These are phyloP conservation scores for Populus ilicifolia DNA, from an alignment of 345 rosid genomes.

Conservation along the genomic window DNA sequence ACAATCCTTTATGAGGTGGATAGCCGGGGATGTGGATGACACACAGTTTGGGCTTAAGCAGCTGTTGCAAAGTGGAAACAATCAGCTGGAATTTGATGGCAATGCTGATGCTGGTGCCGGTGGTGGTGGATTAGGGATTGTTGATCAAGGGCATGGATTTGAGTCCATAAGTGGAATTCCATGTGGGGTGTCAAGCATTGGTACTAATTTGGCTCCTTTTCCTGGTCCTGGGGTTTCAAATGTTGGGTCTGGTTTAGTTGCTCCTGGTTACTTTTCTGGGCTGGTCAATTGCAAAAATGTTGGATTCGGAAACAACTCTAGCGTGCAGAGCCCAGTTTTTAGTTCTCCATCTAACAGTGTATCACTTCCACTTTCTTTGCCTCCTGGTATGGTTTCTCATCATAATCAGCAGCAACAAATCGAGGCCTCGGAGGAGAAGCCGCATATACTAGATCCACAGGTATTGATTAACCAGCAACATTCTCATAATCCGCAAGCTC, in stretches of 20 bases:
- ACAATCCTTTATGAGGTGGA: constrained; percentile 43
- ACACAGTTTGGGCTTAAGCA: constrained; percentile 35
- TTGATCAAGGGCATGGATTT: constrained; percentile 33
- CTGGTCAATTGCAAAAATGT: constrained; percentile 20
- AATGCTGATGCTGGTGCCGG: constrained; percentile 7
- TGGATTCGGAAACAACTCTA: constrained; percentile 19
- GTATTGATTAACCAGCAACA: constrained; percentile 38
- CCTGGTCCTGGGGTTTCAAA: constrained; percentile 31
- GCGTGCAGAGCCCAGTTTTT: constrained; percentile 25
- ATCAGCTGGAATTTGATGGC: constrained; percentile 37
- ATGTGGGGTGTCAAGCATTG: constrained; percentile 17
- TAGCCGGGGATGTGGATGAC: constrained; percentile 50
- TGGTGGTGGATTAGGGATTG: constrained; percentile 31
- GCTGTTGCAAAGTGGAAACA: constrained; percentile 32
- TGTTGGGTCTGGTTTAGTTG: constrained; percentile 15
- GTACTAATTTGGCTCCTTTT: constrained; percentile 26
- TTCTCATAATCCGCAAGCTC: constrained; percentile 19
- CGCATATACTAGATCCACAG: constrained; percentile 31
- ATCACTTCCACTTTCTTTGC: constrained; percentile 23
- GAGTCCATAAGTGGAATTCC: constrained; percentile 24
- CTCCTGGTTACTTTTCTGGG: constrained; percentile 24
- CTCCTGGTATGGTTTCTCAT: constrained; percentile 27
- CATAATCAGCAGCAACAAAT: constrained; percentile 24
- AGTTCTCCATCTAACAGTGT: constrained; percentile 18
- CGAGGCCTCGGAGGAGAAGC: constrained; percentile 36